Conservation (phyloP, 2,329 filamentous ascomycete species). For the Pyrenophora seminiperda region DNA sequence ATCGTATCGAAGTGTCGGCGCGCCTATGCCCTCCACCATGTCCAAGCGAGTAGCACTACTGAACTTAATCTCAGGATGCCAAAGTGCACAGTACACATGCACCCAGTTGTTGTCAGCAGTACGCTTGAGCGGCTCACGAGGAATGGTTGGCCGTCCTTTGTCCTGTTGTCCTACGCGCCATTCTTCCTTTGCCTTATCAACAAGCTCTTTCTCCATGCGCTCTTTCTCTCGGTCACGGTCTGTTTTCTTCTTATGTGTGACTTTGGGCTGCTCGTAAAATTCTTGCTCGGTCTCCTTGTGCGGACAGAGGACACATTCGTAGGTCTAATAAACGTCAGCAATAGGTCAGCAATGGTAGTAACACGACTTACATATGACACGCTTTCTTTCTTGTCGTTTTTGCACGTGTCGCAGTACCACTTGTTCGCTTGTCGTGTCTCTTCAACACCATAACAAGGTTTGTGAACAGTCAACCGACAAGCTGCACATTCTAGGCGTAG, state of each 20-base stretch:
- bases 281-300: conserved; percentile 81
- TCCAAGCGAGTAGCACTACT: conserved; percentile 81
- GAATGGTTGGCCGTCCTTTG: conserved; percentile 78
- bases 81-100: conserved; percentile 90
- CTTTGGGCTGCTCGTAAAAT: conserved; percentile 80
- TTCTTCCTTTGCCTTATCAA: conserved; percentile 76
- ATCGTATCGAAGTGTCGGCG: conserved; percentile 77
- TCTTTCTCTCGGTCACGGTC: conserved; percentile 92
- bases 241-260: conserved; percentile 83
- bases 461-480: conserved; percentile 89
- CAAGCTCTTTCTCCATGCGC: conserved; percentile 80
- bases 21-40: conserved; percentile 80
- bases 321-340: conserved; percentile 62
- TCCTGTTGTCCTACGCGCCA: conserved; percentile 84
- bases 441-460: conserved; percentile 88
- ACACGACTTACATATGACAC: conserved; percentile 76
- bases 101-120: conserved; percentile 99
- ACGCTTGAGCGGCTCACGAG: conserved; percentile 88
- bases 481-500: conserved; percentile 73
- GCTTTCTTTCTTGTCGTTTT: conserved; percentile 88
- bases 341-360: background rate
- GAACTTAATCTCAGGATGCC: conserved; percentile 91
- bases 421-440: conserved; percentile 69
- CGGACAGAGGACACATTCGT: conserved; percentile 91
- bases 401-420: conserved; percentile 96